These are phyloP conservation scores for Dunaliella primolecta DNA, from an alignment of 139 green algal genomes.

Conservation along the genomic window DNA sequence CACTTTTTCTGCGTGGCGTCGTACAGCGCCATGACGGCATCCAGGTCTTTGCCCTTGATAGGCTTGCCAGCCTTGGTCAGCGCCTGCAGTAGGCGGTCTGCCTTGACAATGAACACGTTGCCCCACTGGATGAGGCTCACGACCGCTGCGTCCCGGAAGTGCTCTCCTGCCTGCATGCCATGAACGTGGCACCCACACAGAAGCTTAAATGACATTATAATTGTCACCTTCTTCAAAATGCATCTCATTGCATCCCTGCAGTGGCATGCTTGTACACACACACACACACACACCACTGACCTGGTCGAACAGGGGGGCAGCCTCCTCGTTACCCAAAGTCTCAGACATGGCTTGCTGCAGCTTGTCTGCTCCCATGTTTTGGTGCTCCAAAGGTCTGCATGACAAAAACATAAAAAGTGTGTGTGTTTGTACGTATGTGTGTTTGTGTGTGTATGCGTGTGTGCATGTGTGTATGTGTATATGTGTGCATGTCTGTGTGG, in stretches of 20 bases:
- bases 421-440: not conserved
- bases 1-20: slow-evolving; percentile 33
- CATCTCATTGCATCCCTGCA: no score
- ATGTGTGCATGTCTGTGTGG: not conserved
- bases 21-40: slow-evolving; percentile 27
- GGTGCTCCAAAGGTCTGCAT: slow-evolving; percentile 70
- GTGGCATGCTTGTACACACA: no score
- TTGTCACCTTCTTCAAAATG: no score
- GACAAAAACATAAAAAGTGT: no score
- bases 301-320: slow-evolving; percentile 66
- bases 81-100: slow-evolving; percentile 6
- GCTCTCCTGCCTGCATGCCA: slow-evolving; percentile 57
- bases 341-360: slow-evolving; percentile 57
- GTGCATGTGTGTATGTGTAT: not conserved
- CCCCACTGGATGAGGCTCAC: slow-evolving; percentile 63
- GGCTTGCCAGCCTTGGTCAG: slow-evolving; percentile 20
- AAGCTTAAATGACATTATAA: no score
- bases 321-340: slow-evolving; percentile 51
- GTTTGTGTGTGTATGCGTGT: not conserved
- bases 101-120: slow-evolving; percentile 55
- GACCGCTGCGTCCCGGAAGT: slow-evolving; percentile 71
- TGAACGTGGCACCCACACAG: no score
- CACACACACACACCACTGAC: not conserved
- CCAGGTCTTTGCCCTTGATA: slow-evolving; percentile 14
- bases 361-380: slow-evolving; percentile 55